Base-by-base conservation (phyloP, 495 filamentous ascomycete genomes). In the Hyaloscypha finlandica region DNA sequence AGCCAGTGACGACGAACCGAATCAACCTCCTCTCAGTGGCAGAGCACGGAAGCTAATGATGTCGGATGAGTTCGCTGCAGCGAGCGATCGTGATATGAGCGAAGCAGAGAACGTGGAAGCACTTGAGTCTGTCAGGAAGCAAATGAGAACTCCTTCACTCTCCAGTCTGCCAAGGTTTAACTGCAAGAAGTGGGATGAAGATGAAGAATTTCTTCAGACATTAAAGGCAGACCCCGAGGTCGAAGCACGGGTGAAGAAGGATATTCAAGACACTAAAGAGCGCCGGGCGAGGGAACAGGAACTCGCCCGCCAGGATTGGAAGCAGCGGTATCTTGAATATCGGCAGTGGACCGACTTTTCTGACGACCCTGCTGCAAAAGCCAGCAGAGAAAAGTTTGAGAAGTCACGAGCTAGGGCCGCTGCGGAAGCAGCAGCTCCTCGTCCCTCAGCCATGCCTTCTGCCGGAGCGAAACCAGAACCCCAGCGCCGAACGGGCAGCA, bases 21-120 rank as follows among this genome's bases (percentile, higher is more conserved):
- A 92, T 74, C 85, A 86, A 59, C 16, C 16, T 48, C 11, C 42
- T 19, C 4, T 58, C 32, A 58, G 42, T n/a, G 64, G 64, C 14
- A 20, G 32, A 5, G 5, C 55, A 4, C 55, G n/a, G n/a, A 52
- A 45, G 59, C 22, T 11, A 31, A 32, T 63, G 39, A 32, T 66
- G 25, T 30, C 22, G 59, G 59, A 42, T 37, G 22, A 65, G 51
- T 33, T 45, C 25, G 35, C 20, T 25, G 54, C 55, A 29, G 52
- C 65, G 8, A 82, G 81, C 45, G 81, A 84, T 35, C 79, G 81
- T 58, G 84, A 86, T 59, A 81, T 89, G 29, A 89, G 92, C 74
- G 86, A 86, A 61, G 79, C 83, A 52, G 89, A 84, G 64, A 82
- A 81, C 60, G 79, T 53, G 0, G 68, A 66, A 52, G 39, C 25